A percentile compares a stretch with the other conserved stretches of the same genome.
phyloP scores from a whole-genome alignment of 768 basidiomycete species.

The Phlebiopsis flavidoalba region DNA sequence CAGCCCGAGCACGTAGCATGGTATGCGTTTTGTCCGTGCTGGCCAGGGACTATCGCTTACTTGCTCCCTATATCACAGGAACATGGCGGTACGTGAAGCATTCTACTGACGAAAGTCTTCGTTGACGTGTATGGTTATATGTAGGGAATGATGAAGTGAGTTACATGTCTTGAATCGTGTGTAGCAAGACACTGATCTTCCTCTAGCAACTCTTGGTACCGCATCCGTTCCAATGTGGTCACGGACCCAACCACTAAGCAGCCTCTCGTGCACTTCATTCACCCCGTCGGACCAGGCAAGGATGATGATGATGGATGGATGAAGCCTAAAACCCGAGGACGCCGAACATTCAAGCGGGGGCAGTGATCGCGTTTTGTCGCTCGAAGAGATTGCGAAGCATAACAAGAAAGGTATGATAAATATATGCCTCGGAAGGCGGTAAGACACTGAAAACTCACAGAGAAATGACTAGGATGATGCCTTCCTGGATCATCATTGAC shows the following conservation, averaged over 20 bases:
- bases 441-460: neutral
- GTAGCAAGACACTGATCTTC: neutral
- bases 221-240: constrained; percentile 7
- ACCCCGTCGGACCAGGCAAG: constrained; percentile 14
- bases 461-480: constrained; percentile 29
- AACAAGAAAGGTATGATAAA: constrained; percentile 25
- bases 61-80: constrained; percentile 2
- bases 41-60: neutral
- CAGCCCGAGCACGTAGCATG: constrained; percentile 18
- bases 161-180: neutral
- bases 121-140: neutral
- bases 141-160: constrained; percentile 21
- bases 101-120: neutral
- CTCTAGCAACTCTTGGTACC: constrained; percentile 17
- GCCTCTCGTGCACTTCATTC: constrained; percentile 9
- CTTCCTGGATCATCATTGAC: constrained; percentile 44
- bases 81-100: constrained; percentile 9
- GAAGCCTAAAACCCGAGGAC: constrained; percentile 3
- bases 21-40: constrained; percentile 1
- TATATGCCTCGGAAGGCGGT: neutral
- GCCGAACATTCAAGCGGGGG: neutral
- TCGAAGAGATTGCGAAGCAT: constrained; percentile 39
- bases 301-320: constrained; percentile 19
- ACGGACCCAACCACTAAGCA: constrained; percentile 5
- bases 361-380: constrained; percentile 17